Percentiles rank a stretch among this genome's conserved stretches.
These are phyloP conservation scores for Ascochyta pisi DNA, from an alignment of 2,329 filamentous ascomycete species.

Conservation along the genomic window DNA sequence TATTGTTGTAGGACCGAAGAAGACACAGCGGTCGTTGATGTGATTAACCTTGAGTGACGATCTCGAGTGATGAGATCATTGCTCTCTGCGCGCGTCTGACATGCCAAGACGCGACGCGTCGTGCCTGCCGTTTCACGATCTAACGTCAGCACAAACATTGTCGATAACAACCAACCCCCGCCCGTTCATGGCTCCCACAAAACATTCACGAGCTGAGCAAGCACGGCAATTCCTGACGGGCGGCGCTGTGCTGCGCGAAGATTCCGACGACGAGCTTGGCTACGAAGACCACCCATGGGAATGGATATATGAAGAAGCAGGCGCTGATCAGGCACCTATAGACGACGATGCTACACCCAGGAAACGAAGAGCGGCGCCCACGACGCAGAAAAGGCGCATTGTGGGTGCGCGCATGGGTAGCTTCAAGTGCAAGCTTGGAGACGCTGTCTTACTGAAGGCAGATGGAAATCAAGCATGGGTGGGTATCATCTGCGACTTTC, in stretches of 20 bases:
- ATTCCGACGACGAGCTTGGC: conserved; percentile 85
- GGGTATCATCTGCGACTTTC: conserved; percentile 83
- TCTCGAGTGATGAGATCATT: conserved; percentile 25
- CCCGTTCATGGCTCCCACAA: conserved; percentile 49
- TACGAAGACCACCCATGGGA: conserved; percentile 59
- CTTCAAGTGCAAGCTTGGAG: conserved; percentile 82
- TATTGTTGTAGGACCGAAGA: background rate
- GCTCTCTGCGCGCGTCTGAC: conserved; percentile 28
- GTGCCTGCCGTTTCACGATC: conserved; percentile 23
- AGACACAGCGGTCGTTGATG: background rate
- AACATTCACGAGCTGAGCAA: conserved; percentile 52
- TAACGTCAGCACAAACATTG: conserved; percentile 36
- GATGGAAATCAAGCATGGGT: conserved; percentile 93
- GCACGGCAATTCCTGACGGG: conserved; percentile 61
- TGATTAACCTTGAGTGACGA: background rate
- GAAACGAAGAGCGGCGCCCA: conserved; percentile 40
- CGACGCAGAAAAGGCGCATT: conserved; percentile 59
- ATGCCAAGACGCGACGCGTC: conserved; percentile 46
- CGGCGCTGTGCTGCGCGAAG: conserved; percentile 72
- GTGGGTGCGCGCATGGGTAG: conserved; percentile 81
- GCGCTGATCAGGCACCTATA: conserved; percentile 25
- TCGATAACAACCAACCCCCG: conserved; percentile 15
- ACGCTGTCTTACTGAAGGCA: conserved; percentile 85
- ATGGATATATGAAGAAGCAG: conserved; percentile 61
- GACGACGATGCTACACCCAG: conserved; percentile 38